These are phyloP conservation scores for Euphorbia neoarborescens DNA, from an alignment of 441 rosid species.

Conservation along the genomic window DNA sequence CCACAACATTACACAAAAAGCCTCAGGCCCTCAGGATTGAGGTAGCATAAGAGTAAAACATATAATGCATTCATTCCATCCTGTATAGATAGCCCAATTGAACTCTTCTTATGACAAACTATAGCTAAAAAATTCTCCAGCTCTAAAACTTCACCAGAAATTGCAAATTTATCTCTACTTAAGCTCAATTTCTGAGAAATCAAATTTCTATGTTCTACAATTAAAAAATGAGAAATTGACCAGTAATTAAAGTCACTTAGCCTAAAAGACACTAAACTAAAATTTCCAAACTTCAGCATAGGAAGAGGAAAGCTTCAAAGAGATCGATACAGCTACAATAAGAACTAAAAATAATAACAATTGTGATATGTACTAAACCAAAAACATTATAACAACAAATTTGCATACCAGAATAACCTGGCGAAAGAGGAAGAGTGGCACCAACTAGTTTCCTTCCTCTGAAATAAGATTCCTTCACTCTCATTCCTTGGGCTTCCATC, in stretches of 20 bases:
- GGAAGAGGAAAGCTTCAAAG: background rate
- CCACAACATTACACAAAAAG: background rate
- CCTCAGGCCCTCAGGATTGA: background rate
- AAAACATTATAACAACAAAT: too few relatives aligned
- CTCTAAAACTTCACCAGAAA: too few relatives aligned
- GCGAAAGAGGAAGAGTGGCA: conserved; percentile 49
- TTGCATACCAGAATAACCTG: conserved; percentile 54
- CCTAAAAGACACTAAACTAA: background rate
- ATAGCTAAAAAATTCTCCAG: background rate
- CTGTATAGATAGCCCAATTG: too few relatives aligned
- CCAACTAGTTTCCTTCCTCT: conserved; percentile 80
- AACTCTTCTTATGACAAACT: background rate
- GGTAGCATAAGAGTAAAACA: background rate
- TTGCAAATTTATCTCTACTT: background rate
- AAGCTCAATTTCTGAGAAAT: background rate
- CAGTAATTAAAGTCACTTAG: too few relatives aligned
- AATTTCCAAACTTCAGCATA: background rate
- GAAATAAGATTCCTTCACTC: conserved; percentile 60
- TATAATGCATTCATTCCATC: too few relatives aligned
- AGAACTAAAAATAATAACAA: background rate
- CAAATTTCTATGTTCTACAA: background rate
- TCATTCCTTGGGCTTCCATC: conserved; percentile 50
- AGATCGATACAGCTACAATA: background rate
- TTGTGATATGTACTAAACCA: background rate
- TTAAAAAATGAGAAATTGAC: background rate